Evolutionary conservation across 768 basidiomycete species (phyloP).

Genomic region (Hypholoma fasciculare): DNA sequence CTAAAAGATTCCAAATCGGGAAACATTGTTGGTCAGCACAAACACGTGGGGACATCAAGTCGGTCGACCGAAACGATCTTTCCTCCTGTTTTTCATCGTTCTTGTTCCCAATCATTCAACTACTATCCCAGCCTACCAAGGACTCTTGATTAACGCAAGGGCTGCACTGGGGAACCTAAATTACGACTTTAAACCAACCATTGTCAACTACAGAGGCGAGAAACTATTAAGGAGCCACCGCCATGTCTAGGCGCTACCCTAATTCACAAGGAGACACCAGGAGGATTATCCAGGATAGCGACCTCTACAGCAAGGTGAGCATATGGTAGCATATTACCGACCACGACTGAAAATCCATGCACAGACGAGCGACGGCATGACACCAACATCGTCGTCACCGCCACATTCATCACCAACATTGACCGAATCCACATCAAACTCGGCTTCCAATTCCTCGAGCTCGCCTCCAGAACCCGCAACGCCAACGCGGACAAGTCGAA

Average conservation of each 20-base stretch:
- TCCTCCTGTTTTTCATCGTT: neutral
- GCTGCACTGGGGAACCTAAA: too few relatives aligned
- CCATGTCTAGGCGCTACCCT: neutral
- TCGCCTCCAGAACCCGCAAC: slow-evolving; percentile 44
- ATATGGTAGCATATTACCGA: neutral
- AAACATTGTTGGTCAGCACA: neutral
- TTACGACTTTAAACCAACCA: too few relatives aligned
- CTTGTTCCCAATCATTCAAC: neutral
- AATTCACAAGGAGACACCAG: neutral
- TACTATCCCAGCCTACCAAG: neutral
- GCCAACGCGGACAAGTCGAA: slow-evolving; percentile 42
- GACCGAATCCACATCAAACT: slow-evolving; percentile 37
- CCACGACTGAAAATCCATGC: neutral
- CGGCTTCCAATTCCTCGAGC: slow-evolving; percentile 36
- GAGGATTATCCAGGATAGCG: neutral
- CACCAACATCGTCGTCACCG: slow-evolving; percentile 30
- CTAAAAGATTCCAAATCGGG: neutral
- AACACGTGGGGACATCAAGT: neutral
- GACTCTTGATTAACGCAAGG: too few relatives aligned
- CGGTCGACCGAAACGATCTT: neutral
- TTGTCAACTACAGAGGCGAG: neutral
- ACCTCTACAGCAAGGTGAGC: neutral
- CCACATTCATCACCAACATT: slow-evolving; percentile 37
- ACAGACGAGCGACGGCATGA: slow-evolving; percentile 21
- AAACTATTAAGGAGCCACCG: neutral